A percentile compares a stretch with the other conserved stretches of the same genome.
phyloP scores from a whole-genome alignment of 495 filamentous ascomycete genomes.

The Cenococcum geophilum region DNA sequence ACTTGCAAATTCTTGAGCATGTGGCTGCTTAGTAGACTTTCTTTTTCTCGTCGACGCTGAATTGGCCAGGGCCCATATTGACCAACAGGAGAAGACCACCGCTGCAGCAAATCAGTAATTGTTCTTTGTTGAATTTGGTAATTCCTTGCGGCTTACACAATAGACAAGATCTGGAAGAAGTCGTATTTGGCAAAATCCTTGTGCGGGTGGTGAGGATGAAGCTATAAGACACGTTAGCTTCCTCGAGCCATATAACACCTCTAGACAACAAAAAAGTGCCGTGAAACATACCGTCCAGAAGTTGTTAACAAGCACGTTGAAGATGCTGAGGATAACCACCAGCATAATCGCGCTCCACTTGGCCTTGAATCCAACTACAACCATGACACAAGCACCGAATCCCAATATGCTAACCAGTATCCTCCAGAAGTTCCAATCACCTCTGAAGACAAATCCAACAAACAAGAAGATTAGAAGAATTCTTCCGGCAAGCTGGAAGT shows the following conservation, averaged over 20 bases:
- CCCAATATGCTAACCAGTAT: constrained; percentile 76
- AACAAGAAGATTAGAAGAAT: constrained; percentile 98
- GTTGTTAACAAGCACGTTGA: constrained; percentile 97
- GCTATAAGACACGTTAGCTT: constrained; percentile 46
- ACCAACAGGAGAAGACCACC: constrained; percentile 90
- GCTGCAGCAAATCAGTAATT: constrained; percentile 38
- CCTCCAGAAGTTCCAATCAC: constrained; percentile 82
- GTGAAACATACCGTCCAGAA: constrained; percentile 89
- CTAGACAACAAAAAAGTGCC: not conserved
- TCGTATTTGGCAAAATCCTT: constrained; percentile 99
- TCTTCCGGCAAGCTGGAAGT: constrained; percentile 94
- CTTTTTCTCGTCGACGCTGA: constrained; percentile 99
- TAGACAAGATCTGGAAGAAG: constrained; percentile 99
- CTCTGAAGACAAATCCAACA: constrained; percentile 90
- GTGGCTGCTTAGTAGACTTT: constrained; percentile 76
- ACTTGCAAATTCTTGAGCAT: not conserved
- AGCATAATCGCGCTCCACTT: constrained; percentile 95
- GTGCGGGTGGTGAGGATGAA: constrained; percentile 96
- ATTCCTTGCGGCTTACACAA: constrained; percentile 60
- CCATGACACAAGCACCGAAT: constrained; percentile 92
- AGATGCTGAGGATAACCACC: constrained; percentile 89
- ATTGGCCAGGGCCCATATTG: constrained; percentile 96
- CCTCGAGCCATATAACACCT: too few relatives aligned
- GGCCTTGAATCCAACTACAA: constrained; percentile 98
- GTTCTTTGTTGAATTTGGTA: not conserved